Percentiles rank a stretch among this genome's conserved stretches.
Evolutionary conservation across 208 protist genomes (phyloP).

Genomic region (Borovskyia barvae): DNA sequence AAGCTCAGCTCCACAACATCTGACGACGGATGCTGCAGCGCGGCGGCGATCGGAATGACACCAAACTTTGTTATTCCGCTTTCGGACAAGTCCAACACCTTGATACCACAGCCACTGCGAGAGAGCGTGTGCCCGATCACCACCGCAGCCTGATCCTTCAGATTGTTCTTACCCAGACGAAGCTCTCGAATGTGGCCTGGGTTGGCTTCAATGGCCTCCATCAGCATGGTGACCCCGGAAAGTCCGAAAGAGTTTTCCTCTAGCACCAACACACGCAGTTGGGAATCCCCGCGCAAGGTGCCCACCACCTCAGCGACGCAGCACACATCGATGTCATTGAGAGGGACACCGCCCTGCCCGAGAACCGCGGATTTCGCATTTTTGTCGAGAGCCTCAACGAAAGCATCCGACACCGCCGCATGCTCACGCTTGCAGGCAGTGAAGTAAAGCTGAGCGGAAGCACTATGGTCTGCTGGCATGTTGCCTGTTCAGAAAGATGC

Average conservation of each 20-base stretch:
- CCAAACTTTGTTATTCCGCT: slow-evolving; percentile 84
- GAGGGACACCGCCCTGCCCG: slow-evolving; percentile 41
- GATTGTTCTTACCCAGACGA: slow-evolving; percentile 79
- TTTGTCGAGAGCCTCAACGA: slow-evolving; percentile 74
- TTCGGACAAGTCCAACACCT: slow-evolving; percentile 87
- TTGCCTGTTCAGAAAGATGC: too few species aligned
- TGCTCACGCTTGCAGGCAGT: slow-evolving; percentile 65
- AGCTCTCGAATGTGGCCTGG: slow-evolving; percentile 77
- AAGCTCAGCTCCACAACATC: slow-evolving; percentile 86
- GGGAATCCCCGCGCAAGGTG: slow-evolving; percentile 29
- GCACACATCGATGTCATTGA: slow-evolving; percentile 73
- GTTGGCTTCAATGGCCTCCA: slow-evolving; percentile 82
- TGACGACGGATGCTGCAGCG: slow-evolving; percentile 52
- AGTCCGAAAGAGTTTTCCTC: slow-evolving; percentile 86
- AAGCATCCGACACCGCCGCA: slow-evolving; percentile 53
- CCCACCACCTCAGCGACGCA: slow-evolving; percentile 77
- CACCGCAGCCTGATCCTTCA: slow-evolving; percentile 81
- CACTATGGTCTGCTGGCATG: slow-evolving; percentile 18
- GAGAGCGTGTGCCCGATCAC: slow-evolving; percentile 77
- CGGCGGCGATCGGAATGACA: slow-evolving; percentile 71
- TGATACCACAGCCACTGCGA: slow-evolving; percentile 70
- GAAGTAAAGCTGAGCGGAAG: slow-evolving; percentile 54
- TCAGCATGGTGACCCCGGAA: slow-evolving; percentile 65
- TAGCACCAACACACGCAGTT: slow-evolving; percentile 67
- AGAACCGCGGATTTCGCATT: slow-evolving; percentile 48